Percentiles rank a stretch among this genome's conserved stretches.
Evolutionary conservation across 768 basidiomycete genomes (phyloP).

Genomic region (Mycena haematopus): DNA sequence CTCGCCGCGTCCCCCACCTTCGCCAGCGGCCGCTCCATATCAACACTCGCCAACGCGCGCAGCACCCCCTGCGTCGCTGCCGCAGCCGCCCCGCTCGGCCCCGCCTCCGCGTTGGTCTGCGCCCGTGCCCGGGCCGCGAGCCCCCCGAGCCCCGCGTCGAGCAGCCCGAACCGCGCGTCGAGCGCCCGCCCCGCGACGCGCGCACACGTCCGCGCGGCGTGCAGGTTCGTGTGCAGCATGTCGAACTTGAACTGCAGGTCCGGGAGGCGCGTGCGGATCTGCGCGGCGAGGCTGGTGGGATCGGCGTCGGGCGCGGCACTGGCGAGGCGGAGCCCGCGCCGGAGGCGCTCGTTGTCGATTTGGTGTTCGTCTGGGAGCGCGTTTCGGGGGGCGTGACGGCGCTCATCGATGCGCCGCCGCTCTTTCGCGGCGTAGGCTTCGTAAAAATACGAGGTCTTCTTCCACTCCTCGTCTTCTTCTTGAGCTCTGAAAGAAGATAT

Average conservation of each 20-base stretch:
- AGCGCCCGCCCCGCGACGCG: constrained; percentile 61
- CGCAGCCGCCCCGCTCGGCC: neutral
- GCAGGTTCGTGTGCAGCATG: constrained; percentile 57
- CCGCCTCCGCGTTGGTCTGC: constrained; percentile 37
- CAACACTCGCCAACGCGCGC: constrained; percentile 72
- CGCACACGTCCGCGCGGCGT: constrained; percentile 58
- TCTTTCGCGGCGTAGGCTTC: constrained; percentile 59
- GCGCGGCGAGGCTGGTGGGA: constrained; percentile 33
- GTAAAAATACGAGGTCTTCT: constrained; percentile 63
- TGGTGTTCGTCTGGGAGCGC: constrained; percentile 12
- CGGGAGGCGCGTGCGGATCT: constrained; percentile 48
- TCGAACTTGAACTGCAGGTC: constrained; percentile 67
- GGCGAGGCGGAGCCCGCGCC: constrained; percentile 40
- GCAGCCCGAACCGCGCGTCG: constrained; percentile 66
- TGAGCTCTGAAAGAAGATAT: constrained; percentile 42
- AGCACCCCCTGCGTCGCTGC: constrained; percentile 42
- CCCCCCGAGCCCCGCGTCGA: constrained; percentile 50
- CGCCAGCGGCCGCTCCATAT: constrained; percentile 62
- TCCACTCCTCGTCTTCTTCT: constrained; percentile 78
- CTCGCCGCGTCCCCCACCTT: constrained; percentile 76
- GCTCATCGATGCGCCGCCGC: constrained; percentile 55
- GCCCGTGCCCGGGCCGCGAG: constrained; percentile 41
- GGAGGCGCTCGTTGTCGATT: constrained; percentile 38
- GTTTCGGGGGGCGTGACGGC: constrained; percentile 38
- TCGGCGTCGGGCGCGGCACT: constrained; percentile 19